Base-by-base conservation (phyloP, 176 grass and related monocot genomes). In the Zizania latifolia region DNA sequence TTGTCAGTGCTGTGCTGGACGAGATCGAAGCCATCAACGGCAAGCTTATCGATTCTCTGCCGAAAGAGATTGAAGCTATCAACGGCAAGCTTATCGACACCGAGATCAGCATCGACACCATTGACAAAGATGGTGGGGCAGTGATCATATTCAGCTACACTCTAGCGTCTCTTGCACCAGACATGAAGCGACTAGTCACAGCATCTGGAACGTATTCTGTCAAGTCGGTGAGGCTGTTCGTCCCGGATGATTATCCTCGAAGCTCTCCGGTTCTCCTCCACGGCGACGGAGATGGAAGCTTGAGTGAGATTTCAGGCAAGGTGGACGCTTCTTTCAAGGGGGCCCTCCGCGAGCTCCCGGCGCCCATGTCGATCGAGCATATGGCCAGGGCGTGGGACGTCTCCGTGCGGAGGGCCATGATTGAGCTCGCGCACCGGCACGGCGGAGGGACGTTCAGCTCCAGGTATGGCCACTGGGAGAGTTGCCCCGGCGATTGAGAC, bases 21-120 rank as follows among this genome's bases (percentile, higher is more conserved):
- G 85, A 83, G 50, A 78, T 87, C 8, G 17, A 17, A 29, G 68
- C 21, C 38, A 36, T 34, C 59, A 83, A 83, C 14, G 27, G 16
- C 31, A 56, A n/a, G n/a, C n/a, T n/a, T n/a, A n/a, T n/a, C n/a
- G n/a, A n/a, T n/a, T n/a, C n/a, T n/a, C n/a, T 86, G 24, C 17
- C 53, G 54, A 60, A 31, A 44, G 85, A 83, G 50, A 78, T 87
- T 5, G 17, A 17, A 29, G 68, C 21, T 38, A 36, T 34, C 59
- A 83, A 83, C 14, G 27, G 16, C 31, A 56, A 10, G 36, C 27
- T 83, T 19, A 61, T 83, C 19, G 79, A 87, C 28, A 82, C 67
- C 3, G 9, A 40, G 50, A 31, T 83, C 69, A 61, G 58, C 72
- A 71, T 87, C 9, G 16, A 17, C 44, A 10, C 16, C 28, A n/a